Percentiles rank a stretch among this genome's conserved stretches.
phyloP scores from a whole-genome alignment of 768 basidiomycete species.

The Termitomyces sp. region DNA sequence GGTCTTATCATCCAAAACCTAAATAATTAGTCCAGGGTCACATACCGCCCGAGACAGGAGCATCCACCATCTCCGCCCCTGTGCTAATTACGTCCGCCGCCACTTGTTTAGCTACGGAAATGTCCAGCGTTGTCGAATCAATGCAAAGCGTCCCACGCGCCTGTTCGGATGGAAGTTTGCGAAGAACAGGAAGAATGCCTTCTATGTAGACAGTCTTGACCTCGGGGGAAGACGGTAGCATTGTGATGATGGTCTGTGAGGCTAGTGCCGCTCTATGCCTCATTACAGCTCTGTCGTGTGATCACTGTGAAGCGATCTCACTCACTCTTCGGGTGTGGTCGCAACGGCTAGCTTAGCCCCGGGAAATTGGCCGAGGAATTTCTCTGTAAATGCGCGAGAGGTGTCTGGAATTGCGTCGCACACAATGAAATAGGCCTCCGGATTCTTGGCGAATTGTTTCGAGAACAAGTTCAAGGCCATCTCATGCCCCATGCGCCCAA shows the following conservation, averaged over 20 bases:
- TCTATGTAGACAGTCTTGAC: conserved; percentile 71
- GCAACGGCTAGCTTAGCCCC: conserved; percentile 56
- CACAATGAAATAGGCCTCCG: conserved; percentile 64
- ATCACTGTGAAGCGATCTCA: conserved; percentile 17
- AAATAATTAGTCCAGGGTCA: conserved; percentile 3
- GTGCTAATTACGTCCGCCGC: conserved; percentile 45
- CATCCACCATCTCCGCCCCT: conserved; percentile 82
- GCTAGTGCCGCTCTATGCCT: conserved; percentile 53
- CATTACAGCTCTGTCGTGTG: conserved; percentile 10
- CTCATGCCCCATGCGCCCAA: conserved; percentile 86
- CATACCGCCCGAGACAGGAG: conserved; percentile 91
- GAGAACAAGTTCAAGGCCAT: conserved; percentile 86
- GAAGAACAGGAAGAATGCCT: conserved; percentile 67
- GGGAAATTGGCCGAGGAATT: conserved; percentile 56
- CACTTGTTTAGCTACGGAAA: conserved; percentile 65
- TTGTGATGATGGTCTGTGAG: conserved; percentile 74
- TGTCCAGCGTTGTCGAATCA: conserved; percentile 90
- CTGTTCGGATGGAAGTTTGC: conserved; percentile 36
- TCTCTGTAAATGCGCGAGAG: conserved; percentile 50
- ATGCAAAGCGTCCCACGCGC: conserved; percentile 60
- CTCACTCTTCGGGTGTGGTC: conserved; percentile 70
- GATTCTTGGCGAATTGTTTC: conserved; percentile 52
- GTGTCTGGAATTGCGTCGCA: conserved; percentile 71
- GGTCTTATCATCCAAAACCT: background rate
- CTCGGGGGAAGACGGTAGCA: conserved; percentile 91